Evolutionary conservation across 768 basidiomycete species (phyloP), one percentile per base, ranked within the genome.

Genomic region (Mycena galericulata): DNA sequence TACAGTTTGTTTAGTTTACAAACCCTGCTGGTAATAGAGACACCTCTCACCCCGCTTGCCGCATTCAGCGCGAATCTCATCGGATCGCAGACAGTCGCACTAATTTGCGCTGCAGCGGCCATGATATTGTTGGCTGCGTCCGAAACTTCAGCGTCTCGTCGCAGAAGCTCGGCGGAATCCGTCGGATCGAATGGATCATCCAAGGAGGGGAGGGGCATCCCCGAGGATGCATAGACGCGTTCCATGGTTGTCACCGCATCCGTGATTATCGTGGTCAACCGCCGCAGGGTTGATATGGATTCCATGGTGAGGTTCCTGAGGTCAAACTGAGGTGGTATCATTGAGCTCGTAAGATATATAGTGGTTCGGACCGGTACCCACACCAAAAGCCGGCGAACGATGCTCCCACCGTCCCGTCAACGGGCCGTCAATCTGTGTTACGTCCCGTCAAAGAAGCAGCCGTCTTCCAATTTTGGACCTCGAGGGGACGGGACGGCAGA

Each of bases 91-190:
- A 71, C 45, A 26, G 70, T 70, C 8, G 72, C 67, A 17, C 65
- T 58, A 4, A 73, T 64, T 51, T 74, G 73, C 24, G 73, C 65
- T n/a, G 70, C 70, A 17, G 72, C 72, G 14, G 70, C 71, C 14
- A 55, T 56, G 14, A 71, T 43, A 20, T 72, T 63, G 22, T 66
- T 54, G 12, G 54, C 36, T 9, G 70, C 70, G 18, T 26, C 38
- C 30, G 58, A 27, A 4, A 73, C 72, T 32, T 68, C 58, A 11
- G 57, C 27, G 11, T 71, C 36, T 12, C 57, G 22, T 11, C 51
- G 53, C 32, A 73, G 64, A 17, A 38, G 24, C 30, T 71, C 72
- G 4, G 65, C 47, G 3, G 40, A 45, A 34, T 58, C 55, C 14
- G 55, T 9, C 15, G 32, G 38, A 22, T 73, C 55, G 57, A 68